A percentile compares a stretch with the other conserved stretches of the same genome.
Conservation (phyloP, 2,329 filamentous ascomycete species). For the Teratosphaeriaceae sp. region DNA sequence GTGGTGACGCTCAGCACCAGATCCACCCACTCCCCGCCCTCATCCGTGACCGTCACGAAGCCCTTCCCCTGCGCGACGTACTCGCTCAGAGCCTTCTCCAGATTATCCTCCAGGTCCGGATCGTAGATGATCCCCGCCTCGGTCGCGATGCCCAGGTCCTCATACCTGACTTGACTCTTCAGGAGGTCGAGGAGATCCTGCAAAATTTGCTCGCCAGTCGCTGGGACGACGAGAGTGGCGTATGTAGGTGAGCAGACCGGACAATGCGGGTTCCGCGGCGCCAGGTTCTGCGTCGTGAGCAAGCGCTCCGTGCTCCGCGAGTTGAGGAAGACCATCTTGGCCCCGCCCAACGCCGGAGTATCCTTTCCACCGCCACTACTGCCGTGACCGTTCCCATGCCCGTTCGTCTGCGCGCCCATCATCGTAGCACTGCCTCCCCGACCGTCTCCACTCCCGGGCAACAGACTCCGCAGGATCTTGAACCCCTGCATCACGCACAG, state of each 20-base stretch:
- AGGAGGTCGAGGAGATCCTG: constrained; percentile 74
- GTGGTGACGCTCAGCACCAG: constrained; percentile 54
- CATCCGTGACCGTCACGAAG: constrained; percentile 77
- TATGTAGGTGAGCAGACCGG: constrained; percentile 57
- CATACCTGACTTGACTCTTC: constrained; percentile 64
- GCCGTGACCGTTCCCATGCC: constrained; percentile 8
- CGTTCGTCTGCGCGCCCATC: no score
- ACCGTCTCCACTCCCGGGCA: no score
- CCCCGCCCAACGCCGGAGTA: constrained; percentile 19
- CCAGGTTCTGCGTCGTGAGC: constrained; percentile 49
- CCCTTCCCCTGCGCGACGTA: constrained; percentile 59
- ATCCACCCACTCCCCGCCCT: constrained; percentile 77
- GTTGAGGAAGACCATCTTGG: constrained; percentile 75
- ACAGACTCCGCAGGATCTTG: constrained; percentile 68
- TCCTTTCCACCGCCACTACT: constrained; percentile 9
- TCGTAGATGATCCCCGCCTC: constrained; percentile 80
- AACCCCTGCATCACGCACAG: constrained; percentile 89
- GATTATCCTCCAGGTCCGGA: constrained; percentile 78
- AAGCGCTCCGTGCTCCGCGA: constrained; percentile 56
- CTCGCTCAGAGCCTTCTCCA: constrained; percentile 70
- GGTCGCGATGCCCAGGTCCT: constrained; percentile 69
- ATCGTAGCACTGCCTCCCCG: no score
- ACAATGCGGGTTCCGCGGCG: constrained; percentile 70
- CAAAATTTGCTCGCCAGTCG: constrained; percentile 62
- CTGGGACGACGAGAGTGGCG: constrained; percentile 15